Evolutionary conservation across 176 grass and related monocot species (phyloP), one percentile per base, ranked within the genome.

Genomic region (Ensete glaucum): DNA sequence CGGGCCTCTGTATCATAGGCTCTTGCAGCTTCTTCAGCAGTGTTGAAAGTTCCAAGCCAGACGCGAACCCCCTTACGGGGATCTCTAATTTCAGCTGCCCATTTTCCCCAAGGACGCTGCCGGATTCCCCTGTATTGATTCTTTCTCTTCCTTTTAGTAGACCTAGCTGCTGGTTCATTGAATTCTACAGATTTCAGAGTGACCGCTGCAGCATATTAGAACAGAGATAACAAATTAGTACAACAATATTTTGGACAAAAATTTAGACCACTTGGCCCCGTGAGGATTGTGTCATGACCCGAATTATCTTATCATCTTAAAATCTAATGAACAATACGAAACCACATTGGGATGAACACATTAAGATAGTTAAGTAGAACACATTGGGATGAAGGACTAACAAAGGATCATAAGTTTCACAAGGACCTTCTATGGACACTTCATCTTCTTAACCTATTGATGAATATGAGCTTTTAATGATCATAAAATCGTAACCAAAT

Each of bases 1-100:
- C 82, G 90, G 62, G 95, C 95, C 77, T 94, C 95, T 50, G 83
- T 73, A 53, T 99, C 95, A 78, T 99, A 99, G 73, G 95, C 95
- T 85, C 84, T 90, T 80, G 95, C 90, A 60, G 95, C 95, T 87
- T 99, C 95, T 83, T 99, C 95, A 64, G 95, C 88, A 50, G 84
- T 94, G 72, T 99, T 99, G 84, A 84, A 99, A 70, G 95, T 99
- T 56, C 95, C 95, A 52, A 99, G 86, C 95, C 95, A 99, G 8
- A 99, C 95, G 67, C 95, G 90, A 51, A 99, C 86, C 73, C 95
- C 95, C 77, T 94, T 99, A 51, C 80, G 78, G 78, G 95, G 95
- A 83, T 99, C 90, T 85, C 95, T 86, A 63, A 99, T 99, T 78
- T 99, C 95, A 93, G 95, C 95, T 77, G 95, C 95, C 95, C 95